These are phyloP conservation scores for Microcera coccophila DNA, from an alignment of 2,329 filamentous ascomycete species.

Conservation along the genomic window DNA sequence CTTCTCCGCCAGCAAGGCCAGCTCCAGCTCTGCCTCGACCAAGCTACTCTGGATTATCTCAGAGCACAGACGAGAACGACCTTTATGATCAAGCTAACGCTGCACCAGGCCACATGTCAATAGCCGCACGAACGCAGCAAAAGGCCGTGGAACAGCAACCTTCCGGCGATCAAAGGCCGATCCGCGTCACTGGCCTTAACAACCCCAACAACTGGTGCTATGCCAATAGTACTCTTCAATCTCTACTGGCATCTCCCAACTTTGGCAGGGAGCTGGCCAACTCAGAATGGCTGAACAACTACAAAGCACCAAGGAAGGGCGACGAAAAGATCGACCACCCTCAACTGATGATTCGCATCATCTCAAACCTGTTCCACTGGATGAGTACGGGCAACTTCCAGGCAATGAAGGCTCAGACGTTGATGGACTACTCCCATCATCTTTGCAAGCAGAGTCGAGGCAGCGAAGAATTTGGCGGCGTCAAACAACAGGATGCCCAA, in stretches of 20 bases:
- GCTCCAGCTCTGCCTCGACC: conserved; percentile 62
- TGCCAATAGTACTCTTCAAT: conserved; percentile 87
- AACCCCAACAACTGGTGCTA: conserved; percentile 87
- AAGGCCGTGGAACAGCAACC: conserved; percentile 42
- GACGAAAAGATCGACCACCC: conserved; percentile 51
- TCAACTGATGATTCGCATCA: conserved; percentile 57
- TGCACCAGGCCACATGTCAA: background rate
- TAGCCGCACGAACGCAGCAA: conserved; percentile 34
- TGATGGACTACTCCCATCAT: conserved; percentile 56
- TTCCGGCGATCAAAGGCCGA: conserved; percentile 37
- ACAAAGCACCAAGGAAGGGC: conserved; percentile 65
- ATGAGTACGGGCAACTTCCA: conserved; percentile 49
- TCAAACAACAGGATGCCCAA: conserved; percentile 81
- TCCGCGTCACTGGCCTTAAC: conserved; percentile 58
- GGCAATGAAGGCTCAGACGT: conserved; percentile 50
- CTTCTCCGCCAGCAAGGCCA: conserved; percentile 61
- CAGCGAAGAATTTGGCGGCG: conserved; percentile 59
- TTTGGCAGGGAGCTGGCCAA: conserved; percentile 63
- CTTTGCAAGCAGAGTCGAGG: conserved; percentile 31
- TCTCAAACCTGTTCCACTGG: conserved; percentile 58
- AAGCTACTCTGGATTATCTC: conserved; percentile 74
- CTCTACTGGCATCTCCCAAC: conserved; percentile 68
- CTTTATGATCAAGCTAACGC: conserved; percentile 32
- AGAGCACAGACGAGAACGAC: conserved; percentile 34
- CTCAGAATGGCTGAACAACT: conserved; percentile 55